These are phyloP conservation scores for Aspergillus pseudoglaucus DNA, from an alignment of 2,329 filamentous ascomycete species.

Conservation along the genomic window DNA sequence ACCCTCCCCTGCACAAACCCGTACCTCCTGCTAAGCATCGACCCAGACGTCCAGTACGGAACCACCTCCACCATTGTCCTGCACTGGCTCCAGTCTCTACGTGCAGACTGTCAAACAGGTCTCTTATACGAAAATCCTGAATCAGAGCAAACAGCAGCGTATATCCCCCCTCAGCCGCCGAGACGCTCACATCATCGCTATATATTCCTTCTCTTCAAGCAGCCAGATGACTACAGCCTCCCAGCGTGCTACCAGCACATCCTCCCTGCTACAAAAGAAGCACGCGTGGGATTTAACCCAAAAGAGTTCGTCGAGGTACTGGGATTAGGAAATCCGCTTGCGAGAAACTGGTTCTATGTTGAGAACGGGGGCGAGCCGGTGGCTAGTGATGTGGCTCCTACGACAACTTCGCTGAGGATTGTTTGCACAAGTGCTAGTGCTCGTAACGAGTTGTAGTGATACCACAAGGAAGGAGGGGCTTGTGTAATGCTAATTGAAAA, in stretches of 20 bases:
- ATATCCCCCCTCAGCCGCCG: conserved; percentile 26
- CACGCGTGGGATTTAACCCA: conserved; percentile 29
- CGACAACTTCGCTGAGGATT: conserved; percentile 14
- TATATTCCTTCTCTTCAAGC: conserved; percentile 24
- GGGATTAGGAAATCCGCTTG: conserved; percentile 23
- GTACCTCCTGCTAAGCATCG: conserved; percentile 20
- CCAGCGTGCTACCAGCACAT: conserved; percentile 26
- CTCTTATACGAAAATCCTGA: conserved; percentile 1
- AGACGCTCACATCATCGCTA: conserved; percentile 23
- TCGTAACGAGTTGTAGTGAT: not conserved
- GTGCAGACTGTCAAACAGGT: conserved; percentile 4
- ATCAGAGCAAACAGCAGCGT: conserved; percentile 9
- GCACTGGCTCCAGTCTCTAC: conserved; percentile 23
- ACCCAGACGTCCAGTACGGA: conserved; percentile 15
- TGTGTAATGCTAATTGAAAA: no score
- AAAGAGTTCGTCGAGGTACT: conserved; percentile 27
- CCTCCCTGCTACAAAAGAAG: conserved; percentile 18
- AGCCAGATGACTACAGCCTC: conserved; percentile 20
- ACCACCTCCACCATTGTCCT: conserved; percentile 13
- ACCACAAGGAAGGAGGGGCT: no score
- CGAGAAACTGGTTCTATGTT: conserved; percentile 35
- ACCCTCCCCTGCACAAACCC: conserved; percentile 7
- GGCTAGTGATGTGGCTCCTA: conserved; percentile 7
- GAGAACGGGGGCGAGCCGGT: conserved; percentile 18
- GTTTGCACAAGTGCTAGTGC: conserved; percentile 3